Conservation (phyloP, 148 eudicot genomes). For the Mesembryanthemum crystallinum region DNA sequence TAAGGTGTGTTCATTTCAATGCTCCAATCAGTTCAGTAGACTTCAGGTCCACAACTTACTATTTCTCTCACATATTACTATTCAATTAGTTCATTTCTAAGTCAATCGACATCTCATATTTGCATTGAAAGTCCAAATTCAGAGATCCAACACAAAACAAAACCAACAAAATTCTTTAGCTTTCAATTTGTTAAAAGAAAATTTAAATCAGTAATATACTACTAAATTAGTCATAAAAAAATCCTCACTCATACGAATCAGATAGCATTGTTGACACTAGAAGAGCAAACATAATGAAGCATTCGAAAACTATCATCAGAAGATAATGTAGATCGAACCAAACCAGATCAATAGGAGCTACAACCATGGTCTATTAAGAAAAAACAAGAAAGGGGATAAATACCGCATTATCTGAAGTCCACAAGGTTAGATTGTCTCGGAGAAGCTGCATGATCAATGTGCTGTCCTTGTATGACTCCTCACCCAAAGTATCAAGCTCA, state of each 20-base stretch:
- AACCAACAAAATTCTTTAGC: background rate
- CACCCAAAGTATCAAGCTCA: constrained; percentile 75
- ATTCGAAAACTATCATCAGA: background rate
- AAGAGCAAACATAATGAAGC: background rate
- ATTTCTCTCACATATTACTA: too few species aligned
- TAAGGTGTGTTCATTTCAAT: too few species aligned
- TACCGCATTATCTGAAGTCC: constrained; percentile 76
- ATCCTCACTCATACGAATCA: too few species aligned
- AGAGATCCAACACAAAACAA: background rate
- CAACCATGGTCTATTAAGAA: background rate
- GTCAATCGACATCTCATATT: background rate
- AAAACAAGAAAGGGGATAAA: constrained; percentile 6
- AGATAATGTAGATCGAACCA: background rate
- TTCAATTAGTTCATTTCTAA: background rate
- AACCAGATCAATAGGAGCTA: background rate
- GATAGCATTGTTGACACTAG: too few species aligned
- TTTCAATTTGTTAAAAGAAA: too few species aligned
- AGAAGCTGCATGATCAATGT: constrained; percentile 85
- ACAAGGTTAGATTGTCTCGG: constrained; percentile 73
- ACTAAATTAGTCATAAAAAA: too few species aligned
- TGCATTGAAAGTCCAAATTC: background rate
- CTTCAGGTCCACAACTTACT: too few species aligned
- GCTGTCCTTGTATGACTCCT: constrained; percentile 84
- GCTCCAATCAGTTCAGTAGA: too few species aligned
- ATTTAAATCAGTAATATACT: too few species aligned